Evolutionary conservation across 148 eudicot species (phyloP).

Genomic region (Rhododendron williamsianum): DNA sequence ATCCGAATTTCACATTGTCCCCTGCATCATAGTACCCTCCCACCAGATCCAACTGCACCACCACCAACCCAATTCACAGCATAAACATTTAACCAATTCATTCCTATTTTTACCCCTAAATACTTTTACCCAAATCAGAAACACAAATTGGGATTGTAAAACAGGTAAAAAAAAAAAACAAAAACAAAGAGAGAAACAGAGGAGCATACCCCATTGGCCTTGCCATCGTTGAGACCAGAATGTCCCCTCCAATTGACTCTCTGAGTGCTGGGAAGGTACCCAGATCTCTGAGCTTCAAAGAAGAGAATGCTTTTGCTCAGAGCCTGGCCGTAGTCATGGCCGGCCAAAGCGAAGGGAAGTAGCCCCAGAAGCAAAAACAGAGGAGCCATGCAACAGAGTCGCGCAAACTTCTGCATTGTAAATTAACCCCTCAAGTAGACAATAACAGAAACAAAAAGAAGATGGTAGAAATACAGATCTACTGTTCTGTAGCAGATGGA

Average conservation of each 20-base stretch:
- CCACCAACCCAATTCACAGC: neutral
- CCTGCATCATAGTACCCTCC: slow-evolving; percentile 99
- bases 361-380: slow-evolving; percentile 34
- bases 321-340: slow-evolving; percentile 80
- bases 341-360: slow-evolving; percentile 41
- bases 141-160: neutral
- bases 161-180: neutral
- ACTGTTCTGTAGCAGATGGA: neutral
- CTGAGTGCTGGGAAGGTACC: slow-evolving; percentile 64
- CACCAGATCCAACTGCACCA: slow-evolving; percentile 78
- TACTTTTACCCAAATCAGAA: neutral
- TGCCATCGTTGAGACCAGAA: slow-evolving; percentile 88
- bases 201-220: slow-evolving; percentile 62
- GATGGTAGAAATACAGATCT: slow-evolving; percentile 7
- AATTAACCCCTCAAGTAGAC: neutral
- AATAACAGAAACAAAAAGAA: neutral
- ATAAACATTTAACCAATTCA: no score
- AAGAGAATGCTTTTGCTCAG: slow-evolving; percentile 84
- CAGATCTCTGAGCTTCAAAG: slow-evolving; percentile 98
- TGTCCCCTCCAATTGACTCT: slow-evolving; percentile 88
- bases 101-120: no score
- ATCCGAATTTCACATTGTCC: slow-evolving; percentile 95
- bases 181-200: neutral
- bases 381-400: slow-evolving; percentile 28
- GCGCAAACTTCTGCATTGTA: slow-evolving; percentile 29